Evolutionary conservation across 2,329 filamentous ascomycete genomes (phyloP).

Genomic region (Colletotrichum scovillei): DNA sequence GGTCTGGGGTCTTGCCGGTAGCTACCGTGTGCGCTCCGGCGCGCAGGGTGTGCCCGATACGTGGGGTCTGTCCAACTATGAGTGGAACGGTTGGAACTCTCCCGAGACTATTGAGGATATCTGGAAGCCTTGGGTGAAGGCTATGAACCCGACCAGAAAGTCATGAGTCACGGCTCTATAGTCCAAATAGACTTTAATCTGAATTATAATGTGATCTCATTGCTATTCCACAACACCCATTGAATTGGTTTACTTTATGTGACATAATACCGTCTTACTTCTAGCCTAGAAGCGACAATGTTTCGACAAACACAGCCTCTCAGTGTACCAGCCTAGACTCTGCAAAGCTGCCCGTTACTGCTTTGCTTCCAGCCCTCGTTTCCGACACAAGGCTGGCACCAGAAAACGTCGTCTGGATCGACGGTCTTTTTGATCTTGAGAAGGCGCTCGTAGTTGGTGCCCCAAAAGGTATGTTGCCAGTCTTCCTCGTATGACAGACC

Average conservation of each 20-base stretch:
- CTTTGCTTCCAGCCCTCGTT: conserved; percentile 24
- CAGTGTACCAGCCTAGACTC: neutral
- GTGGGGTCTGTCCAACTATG: conserved; percentile 59
- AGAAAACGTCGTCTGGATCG: conserved; percentile 32
- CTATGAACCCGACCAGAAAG: conserved; percentile 52
- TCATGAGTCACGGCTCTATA: conserved; percentile 32
- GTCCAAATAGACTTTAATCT: neutral
- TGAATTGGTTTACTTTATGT: neutral
- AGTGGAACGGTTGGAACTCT: conserved; percentile 60
- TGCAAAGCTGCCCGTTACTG: conserved; percentile 15
- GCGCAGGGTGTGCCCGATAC: conserved; percentile 58
- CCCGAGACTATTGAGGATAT: conserved; percentile 56
- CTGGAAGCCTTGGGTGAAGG: conserved; percentile 62
- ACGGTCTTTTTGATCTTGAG: conserved; percentile 27
- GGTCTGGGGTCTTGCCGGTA: conserved; percentile 61
- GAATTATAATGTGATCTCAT: neutral
- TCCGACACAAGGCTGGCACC: conserved; percentile 26
- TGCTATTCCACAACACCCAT: neutral
- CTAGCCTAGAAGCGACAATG: neutral
- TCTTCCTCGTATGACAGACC: conserved; percentile 28
- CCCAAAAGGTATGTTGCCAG: conserved; percentile 34
- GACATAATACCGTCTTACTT: too few relatives aligned
- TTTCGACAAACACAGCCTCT: neutral
- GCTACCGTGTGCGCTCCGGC: conserved; percentile 60
- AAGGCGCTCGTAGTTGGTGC: conserved; percentile 26